phyloP scores from a whole-genome alignment of 106 monocot species.

The Narthecium ossifragum region DNA sequence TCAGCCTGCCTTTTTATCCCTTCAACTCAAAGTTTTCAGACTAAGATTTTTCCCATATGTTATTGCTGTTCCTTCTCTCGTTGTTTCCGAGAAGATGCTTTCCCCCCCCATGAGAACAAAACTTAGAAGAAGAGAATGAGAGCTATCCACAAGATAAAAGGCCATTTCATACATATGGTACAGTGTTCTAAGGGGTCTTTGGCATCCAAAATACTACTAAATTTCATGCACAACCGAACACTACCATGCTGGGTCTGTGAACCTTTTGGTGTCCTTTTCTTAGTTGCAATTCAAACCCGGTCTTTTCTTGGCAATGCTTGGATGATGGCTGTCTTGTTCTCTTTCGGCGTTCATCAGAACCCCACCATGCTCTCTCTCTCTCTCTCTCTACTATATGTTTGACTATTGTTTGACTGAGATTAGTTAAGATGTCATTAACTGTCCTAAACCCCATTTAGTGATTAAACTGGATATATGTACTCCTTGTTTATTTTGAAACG shows the following conservation, averaged over 20 bases:
- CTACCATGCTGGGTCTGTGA: not conserved
- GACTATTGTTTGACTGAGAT: constrained; percentile 22
- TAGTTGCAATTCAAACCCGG: not conserved
- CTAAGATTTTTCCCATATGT: not conserved
- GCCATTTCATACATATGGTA: constrained; percentile 8
- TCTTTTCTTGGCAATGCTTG: too few relatives aligned
- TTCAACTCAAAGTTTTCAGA: not conserved
- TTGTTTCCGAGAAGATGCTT: not conserved
- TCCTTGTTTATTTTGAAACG: not conserved
- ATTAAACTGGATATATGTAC: not conserved
- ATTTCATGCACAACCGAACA: constrained; percentile 9
- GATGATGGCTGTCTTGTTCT: constrained; percentile 9
- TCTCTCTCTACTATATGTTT: not conserved
- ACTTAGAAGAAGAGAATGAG: not conserved
- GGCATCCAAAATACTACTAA: constrained; percentile 1
- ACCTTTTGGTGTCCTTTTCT: not conserved
- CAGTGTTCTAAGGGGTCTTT: too few relatives aligned
- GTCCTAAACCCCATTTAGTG: not conserved
- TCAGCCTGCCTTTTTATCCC: not conserved
- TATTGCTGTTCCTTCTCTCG: not conserved
- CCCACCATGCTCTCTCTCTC: not conserved
- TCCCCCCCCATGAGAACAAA: too few relatives aligned
- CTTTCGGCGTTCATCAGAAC: constrained; percentile 13
- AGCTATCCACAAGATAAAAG: constrained; percentile 5
- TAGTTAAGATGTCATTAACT: not conserved